Evolutionary conservation across 805 yeast species (phyloP).

Genomic region (Yarrowia sp.): DNA sequence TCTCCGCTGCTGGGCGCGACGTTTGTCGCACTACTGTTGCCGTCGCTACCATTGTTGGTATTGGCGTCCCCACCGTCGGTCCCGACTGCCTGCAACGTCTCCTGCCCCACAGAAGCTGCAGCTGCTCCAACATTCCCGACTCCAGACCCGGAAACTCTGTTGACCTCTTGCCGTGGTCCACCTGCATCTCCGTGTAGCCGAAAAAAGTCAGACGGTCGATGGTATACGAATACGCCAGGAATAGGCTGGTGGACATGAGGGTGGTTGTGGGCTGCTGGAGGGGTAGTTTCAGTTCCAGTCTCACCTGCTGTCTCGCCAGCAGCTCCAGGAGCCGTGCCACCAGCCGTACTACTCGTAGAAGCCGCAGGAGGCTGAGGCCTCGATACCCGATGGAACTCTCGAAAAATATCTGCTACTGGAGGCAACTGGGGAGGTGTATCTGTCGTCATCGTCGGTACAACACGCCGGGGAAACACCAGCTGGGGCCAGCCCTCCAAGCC

Average conservation of each 20-base stretch:
- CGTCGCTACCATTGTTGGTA: constrained; percentile 4
- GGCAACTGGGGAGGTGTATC: neutral
- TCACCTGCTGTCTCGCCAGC: neutral
- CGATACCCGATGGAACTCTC: neutral
- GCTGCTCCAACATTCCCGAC: constrained; percentile 1
- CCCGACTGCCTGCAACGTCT: constrained; percentile 23
- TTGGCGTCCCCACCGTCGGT: constrained; percentile 28
- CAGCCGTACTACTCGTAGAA: no score
- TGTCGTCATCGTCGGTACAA: neutral
- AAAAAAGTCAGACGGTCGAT: constrained; percentile 15
- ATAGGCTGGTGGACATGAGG: constrained; percentile 2
- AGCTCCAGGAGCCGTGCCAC: neutral
- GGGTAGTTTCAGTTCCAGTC: neutral
- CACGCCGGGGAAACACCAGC: neutral
- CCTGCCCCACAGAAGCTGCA: constrained; percentile 20
- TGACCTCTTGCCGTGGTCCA: neutral
- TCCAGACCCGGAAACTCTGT: constrained; percentile 8
- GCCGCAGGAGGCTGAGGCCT: no score
- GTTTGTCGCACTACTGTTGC: neutral
- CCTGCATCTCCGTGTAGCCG: constrained; percentile 7
- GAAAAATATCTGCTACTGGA: neutral
- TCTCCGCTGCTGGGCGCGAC: neutral
- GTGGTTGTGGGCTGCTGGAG: neutral
- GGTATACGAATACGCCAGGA: constrained; percentile 14
- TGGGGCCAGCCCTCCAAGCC: neutral